These are phyloP conservation scores for Fagopyrum tataricum DNA, from an alignment of 148 eudicot species.

Conservation along the genomic window DNA sequence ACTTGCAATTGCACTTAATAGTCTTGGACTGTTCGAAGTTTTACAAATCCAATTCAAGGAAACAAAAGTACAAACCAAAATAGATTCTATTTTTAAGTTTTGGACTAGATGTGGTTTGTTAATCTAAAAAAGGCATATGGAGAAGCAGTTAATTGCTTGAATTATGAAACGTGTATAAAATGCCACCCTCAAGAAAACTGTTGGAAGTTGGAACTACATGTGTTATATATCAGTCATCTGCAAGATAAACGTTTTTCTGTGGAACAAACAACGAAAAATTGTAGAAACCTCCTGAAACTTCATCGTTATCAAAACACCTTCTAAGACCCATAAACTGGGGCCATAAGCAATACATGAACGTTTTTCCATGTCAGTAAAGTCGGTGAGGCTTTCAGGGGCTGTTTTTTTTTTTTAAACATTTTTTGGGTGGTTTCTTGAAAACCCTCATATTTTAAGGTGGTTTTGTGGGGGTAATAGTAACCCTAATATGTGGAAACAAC, in stretches of 20 bases:
- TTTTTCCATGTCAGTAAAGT: background rate
- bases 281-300: background rate
- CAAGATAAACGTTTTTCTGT: background rate
- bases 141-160: background rate
- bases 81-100: background rate
- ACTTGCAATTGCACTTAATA: background rate
- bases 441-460: background rate
- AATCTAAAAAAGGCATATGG: background rate
- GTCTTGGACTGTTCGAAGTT: background rate
- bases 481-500: background rate
- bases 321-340: background rate
- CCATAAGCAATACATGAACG: background rate
- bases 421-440: background rate
- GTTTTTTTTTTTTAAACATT: no score
- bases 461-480: background rate
- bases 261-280: background rate
- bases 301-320: background rate
- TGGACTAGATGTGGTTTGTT: background rate
- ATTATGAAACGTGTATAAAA: no score
- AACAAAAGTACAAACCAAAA: background rate
- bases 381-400: background rate
- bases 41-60: background rate
- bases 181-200: no score
- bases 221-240: background rate
- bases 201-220: background rate